Evolutionary conservation across 495 filamentous ascomycete genomes (phyloP), one percentile per base, ranked within the genome.

Genomic region (Penicillium arizonense): DNA sequence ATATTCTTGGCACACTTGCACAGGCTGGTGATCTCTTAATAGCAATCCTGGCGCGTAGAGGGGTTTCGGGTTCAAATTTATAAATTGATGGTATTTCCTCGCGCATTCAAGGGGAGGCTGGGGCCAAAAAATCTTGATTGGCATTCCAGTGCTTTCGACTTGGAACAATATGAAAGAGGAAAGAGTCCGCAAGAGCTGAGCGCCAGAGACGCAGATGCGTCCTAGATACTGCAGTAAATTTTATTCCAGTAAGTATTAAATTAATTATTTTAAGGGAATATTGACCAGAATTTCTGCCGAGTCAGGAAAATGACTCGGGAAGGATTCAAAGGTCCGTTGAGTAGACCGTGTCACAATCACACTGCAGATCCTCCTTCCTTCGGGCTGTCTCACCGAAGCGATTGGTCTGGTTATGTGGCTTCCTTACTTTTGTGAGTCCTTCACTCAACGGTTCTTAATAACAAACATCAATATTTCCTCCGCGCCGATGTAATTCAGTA

Each of bases 1-100:
- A 53, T 47, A 47, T 18, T 24, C 43, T 53, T 47, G 51, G 51
- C 51, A 53, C 26, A 47, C 24, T 37, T 39, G 12, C 2, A 53
- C 51, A 16, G n/a, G 23, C 14, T 28, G 35, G 26, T 16, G 11
- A 6, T n/a, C 10, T 37, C 13, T 8, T 14, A 26, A 26, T 9
- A 41, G 38, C 16, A 36, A 41, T 33, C 8, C 26, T 3, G 36
- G 51, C 51, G 51, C 51, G 23, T 53, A 53, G 5, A 45, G 9
- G 21, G 30, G 51, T 53, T 53, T 53, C 51, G 45, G 26, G 13
- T 53, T 14, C 26, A 40, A 23, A 12, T 40, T 30, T 47, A 53
- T 53, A 53, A 53, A 53, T 46, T 26, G 34, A 24, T 38, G 2
- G 32, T 42, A 44, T 36, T 43, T 32, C 37, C 48, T 36, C 39